Evolutionary conservation across 306 rosid genomes (phyloP), one percentile per base, ranked within the genome.

Genomic region (Benincasa hispida): DNA sequence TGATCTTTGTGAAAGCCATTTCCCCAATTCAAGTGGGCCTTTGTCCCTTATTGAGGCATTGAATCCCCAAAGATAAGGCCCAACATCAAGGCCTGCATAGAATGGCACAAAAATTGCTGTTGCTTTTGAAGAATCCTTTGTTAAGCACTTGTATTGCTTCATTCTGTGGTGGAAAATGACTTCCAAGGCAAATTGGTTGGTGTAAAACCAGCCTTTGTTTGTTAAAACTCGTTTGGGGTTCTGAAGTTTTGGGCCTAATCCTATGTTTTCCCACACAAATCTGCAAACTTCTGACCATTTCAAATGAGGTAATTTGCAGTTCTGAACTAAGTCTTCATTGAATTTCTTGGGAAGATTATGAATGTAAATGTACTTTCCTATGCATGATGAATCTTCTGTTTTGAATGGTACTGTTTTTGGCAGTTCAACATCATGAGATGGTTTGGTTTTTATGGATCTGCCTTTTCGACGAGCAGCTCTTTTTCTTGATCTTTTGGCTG

Each of bases 81-180:
- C 68, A 10, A 87, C 84, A n/a, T 84, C 88, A 19, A 87, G 86
- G 57, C 87, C 90, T 0, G 83, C 85, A 32, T 82, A 87, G 37
- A 78, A 87, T 13, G 87, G 88, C 8, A 84, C 86, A 34, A 56
- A 87, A 58, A 82, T 66, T 3, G 89, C 89, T 15, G 87, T 50
- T 6, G 87, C 90, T 61, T 48, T 24, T 0, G 85, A 80, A 6
- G 89, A 74, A 74, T 86, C 76, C 42, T 68, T 81, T 61, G 89
- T 86, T 72, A 86, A 83, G 66, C 89, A 86, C 11, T 77, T 24
- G 77, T 83, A 86, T 41, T 81, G 84, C 76, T 79, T 86, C 84
- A 83, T 73, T 55, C 81, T 74, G 8, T 77, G 76, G 77, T 86
- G 85, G 68, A 86, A 86, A 19, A 86, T 86, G 45, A 86, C 87